Percentiles rank a stretch among this genome's conserved stretches.
Conservation (phyloP, 2,329 filamentous ascomycete genomes). For the Microthyrium microscopicum region DNA sequence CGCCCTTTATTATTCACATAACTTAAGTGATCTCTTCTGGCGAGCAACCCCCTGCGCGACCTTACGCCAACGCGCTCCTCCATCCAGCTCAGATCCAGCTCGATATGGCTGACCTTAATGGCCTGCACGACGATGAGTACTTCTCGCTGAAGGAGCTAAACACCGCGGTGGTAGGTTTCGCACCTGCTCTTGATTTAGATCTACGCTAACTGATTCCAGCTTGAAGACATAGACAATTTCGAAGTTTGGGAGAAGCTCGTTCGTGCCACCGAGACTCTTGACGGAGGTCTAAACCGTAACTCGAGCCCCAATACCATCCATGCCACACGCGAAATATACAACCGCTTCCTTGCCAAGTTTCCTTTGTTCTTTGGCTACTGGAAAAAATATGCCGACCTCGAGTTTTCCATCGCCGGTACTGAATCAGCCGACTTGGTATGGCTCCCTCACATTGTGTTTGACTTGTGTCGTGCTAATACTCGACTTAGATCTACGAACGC, state of each 20-base stretch:
- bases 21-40: no score
- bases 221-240: conserved; percentile 71
- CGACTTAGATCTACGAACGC: conserved; percentile 69
- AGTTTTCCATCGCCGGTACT: conserved; percentile 91
- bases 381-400: conserved; percentile 98
- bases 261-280: conserved; percentile 63
- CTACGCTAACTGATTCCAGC: conserved; percentile 19
- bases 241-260: conserved; percentile 91
- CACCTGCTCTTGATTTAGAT: neutral
- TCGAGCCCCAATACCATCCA: conserved; percentile 88
- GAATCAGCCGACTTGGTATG: conserved; percentile 92
- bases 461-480: conserved; percentile 13
- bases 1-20: no score
- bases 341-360: conserved; percentile 86
- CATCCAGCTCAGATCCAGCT: no score
- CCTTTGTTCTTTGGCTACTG: conserved; percentile 95
- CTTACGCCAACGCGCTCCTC: no score
- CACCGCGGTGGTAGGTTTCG: conserved; percentile 52
- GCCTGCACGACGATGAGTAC: conserved; percentile 52
- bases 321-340: conserved; percentile 72
- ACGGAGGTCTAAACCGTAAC: conserved; percentile 90
- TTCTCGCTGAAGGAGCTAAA: conserved; percentile 66
- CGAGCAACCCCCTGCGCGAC: no score
- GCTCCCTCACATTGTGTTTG: conserved; percentile 3
- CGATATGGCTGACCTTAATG: conserved; percentile 4